These are phyloP conservation scores for Rutidosis leptorrhynchoides DNA, from an alignment of 129 eudicot species.

Conservation along the genomic window DNA sequence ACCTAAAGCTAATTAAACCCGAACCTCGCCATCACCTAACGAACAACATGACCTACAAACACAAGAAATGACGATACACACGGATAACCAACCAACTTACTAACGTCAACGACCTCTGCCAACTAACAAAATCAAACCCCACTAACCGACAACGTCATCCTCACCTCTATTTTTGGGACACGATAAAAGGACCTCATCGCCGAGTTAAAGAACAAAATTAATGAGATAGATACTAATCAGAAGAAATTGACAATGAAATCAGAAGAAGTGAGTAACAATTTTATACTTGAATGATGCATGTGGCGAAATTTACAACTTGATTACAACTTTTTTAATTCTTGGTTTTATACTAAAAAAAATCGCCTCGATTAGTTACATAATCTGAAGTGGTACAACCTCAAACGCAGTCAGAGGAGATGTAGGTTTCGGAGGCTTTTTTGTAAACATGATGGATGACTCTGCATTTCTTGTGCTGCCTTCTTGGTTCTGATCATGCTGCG, in stretches of 20 bases:
- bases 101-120: no score
- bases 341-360: not conserved
- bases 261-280: not conserved
- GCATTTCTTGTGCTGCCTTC: conserved; percentile 45
- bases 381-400: conserved; percentile 1
- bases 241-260: not conserved
- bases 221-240: not conserved
- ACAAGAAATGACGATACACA: no score
- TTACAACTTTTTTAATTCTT: not conserved
- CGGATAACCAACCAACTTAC: no score
- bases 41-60: no score
- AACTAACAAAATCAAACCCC: no score
- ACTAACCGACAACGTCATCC: no score
- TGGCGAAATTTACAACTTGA: conserved; percentile 6
- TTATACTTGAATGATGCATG: not conserved
- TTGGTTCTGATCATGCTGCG: conserved; percentile 49
- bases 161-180: no score
- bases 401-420: not conserved
- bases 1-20: no score
- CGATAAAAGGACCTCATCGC: no score
- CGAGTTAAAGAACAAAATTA: no score
- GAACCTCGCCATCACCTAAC: no score
- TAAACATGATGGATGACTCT: conserved; percentile 48
- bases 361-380: not conserved
- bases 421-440: conserved; percentile 83